Percentiles rank a stretch among this genome's conserved stretches.
Conservation (phyloP, 208 protist genomes). For the Trypanosoma brucei region DNA sequence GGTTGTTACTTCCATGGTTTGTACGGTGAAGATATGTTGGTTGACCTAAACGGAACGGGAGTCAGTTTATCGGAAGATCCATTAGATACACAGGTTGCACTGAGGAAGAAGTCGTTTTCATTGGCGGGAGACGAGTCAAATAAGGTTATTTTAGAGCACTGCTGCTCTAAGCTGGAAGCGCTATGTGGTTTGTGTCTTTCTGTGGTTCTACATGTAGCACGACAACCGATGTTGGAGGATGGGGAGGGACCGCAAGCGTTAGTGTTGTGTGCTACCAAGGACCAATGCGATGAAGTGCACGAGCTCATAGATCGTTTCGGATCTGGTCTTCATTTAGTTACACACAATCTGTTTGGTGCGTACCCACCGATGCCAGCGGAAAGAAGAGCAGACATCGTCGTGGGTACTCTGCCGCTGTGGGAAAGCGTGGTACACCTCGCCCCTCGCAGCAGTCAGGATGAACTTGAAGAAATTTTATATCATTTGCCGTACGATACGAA, state of each 20-base stretch:
- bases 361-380: constrained; percentile 52
- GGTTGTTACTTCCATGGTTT: constrained; percentile 59
- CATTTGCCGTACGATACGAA: constrained; percentile 25
- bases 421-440: constrained; percentile 36
- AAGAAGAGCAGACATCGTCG: constrained; percentile 69
- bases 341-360: constrained; percentile 76
- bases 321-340: constrained; percentile 57
- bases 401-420: constrained; percentile 68
- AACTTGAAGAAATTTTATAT: constrained; percentile 54
- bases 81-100: constrained; percentile 34
- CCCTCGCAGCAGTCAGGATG: constrained; percentile 6
- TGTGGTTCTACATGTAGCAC: constrained; percentile 51
- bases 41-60: constrained; percentile 48
- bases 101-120: constrained; percentile 24
- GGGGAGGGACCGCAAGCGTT: constrained; percentile 61
- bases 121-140: not conserved
- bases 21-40: constrained; percentile 48
- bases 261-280: constrained; percentile 66
- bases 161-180: constrained; percentile 60
- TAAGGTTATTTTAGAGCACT: constrained; percentile 22
- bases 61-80: constrained; percentile 54
- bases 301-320: constrained; percentile 44
- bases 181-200: constrained; percentile 51
- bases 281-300: constrained; percentile 64
- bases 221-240: constrained; percentile 54